These are phyloP conservation scores for Niebla homalea DNA, from an alignment of 495 filamentous ascomycete genomes.

Conservation along the genomic window DNA sequence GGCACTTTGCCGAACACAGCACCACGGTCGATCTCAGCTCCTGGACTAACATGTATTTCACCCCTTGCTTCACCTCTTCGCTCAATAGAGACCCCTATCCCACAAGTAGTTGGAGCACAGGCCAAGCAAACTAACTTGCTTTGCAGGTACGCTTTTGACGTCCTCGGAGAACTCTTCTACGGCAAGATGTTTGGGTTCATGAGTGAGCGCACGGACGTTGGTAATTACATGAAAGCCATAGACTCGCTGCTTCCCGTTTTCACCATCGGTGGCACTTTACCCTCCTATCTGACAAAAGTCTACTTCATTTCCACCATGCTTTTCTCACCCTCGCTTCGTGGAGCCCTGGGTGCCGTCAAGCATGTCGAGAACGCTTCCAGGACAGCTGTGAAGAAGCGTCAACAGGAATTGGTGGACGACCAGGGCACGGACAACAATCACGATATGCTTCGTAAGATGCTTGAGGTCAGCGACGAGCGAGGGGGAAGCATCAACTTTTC, in stretches of 20 bases:
- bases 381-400: constrained; percentile 3
- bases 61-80: not conserved
- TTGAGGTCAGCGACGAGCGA: constrained; percentile 8
- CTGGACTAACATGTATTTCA: constrained; percentile 14
- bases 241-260: constrained; percentile 17
- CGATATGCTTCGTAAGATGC: constrained; percentile 9
- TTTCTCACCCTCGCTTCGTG: constrained; percentile 7
- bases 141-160: constrained; percentile 25
- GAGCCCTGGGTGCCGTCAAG: constrained; percentile 10
- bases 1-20: constrained; percentile 14
- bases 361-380: constrained; percentile 12
- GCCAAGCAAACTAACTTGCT: not conserved
- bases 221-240: constrained; percentile 19
- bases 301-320: constrained; percentile 8
- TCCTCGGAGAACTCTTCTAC: constrained; percentile 28
- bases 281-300: constrained; percentile 12
- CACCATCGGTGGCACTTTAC: constrained; percentile 11
- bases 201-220: constrained; percentile 14
- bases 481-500: constrained; percentile 8
- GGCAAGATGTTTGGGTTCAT: constrained; percentile 27
- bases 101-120: too few relatives aligned
- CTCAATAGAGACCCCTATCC: not conserved
- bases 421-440: not conserved
- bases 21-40: constrained; percentile 15
- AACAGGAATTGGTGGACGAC: constrained; percentile 1